These are phyloP conservation scores for Penicillium nordicum DNA, from an alignment of 2,329 filamentous ascomycete genomes.

Conservation along the genomic window DNA sequence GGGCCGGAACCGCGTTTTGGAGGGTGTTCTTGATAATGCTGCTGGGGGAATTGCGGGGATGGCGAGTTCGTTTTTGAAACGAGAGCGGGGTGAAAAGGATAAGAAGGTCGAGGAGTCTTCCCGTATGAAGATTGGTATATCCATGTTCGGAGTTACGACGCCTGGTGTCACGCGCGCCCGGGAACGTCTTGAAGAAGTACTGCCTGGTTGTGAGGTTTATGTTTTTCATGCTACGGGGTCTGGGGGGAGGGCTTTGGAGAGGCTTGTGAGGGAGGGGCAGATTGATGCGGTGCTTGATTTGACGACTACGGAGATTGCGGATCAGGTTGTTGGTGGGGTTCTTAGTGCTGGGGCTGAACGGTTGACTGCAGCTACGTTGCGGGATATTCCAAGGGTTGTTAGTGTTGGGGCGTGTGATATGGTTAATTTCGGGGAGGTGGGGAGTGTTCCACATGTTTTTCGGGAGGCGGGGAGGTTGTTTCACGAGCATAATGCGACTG, in stretches of 20 bases:
- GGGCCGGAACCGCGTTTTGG: constrained; percentile 60
- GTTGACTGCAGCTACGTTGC: constrained; percentile 55
- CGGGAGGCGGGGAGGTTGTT: constrained; percentile 35
- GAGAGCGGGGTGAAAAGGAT: no score
- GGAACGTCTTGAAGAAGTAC: constrained; percentile 45
- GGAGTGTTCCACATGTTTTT: constrained; percentile 48
- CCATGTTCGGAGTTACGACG: constrained; percentile 74
- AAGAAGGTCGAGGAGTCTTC: constrained; percentile 37
- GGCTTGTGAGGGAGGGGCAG: constrained; percentile 54
- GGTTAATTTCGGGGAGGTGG: constrained; percentile 60
- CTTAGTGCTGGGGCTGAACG: constrained; percentile 58
- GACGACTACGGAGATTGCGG: constrained; percentile 68
- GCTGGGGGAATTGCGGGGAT: constrained; percentile 60
- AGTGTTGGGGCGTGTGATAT: constrained; percentile 58
- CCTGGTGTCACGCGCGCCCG: constrained; percentile 59
- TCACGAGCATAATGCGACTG: constrained; percentile 63
- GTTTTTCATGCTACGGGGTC: constrained; percentile 69
- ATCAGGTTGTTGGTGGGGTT: constrained; percentile 60
- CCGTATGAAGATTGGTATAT: constrained; percentile 52
- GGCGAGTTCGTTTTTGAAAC: constrained; percentile 45
- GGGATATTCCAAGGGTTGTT: constrained; percentile 57
- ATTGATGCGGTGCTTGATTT: constrained; percentile 66
- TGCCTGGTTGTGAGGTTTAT: constrained; percentile 54
- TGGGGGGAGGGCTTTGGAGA: constrained; percentile 67
- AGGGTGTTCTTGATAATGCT: constrained; percentile 59